Evolutionary conservation across 768 basidiomycete genomes (phyloP).

Genomic region (Suillus paluster): DNA sequence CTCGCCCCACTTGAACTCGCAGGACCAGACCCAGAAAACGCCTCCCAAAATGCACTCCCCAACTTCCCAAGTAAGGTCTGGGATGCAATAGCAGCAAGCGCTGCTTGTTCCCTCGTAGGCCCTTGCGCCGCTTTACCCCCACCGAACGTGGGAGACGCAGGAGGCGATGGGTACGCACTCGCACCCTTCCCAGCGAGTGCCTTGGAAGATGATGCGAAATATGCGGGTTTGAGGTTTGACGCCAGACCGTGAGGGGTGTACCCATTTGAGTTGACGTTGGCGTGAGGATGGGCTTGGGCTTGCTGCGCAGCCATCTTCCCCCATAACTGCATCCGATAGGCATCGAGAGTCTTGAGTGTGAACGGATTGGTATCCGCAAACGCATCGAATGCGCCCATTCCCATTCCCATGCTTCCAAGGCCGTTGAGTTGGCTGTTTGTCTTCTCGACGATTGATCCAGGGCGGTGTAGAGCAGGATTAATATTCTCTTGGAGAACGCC

Average conservation of each 20-base stretch:
- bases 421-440: slow-evolving; percentile 34
- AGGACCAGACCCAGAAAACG: slow-evolving; percentile 62
- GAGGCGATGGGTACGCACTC: slow-evolving; percentile 46
- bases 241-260: slow-evolving; percentile 33
- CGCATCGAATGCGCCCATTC: slow-evolving; percentile 62
- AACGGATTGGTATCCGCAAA: slow-evolving; percentile 84
- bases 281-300: too few species aligned
- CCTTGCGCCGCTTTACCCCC: slow-evolving; percentile 15
- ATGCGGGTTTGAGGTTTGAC: slow-evolving; percentile 43
- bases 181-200: slow-evolving; percentile 28
- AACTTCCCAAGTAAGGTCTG: slow-evolving; percentile 77
- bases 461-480: slow-evolving; percentile 31
- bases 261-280: too few species aligned
- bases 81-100: slow-evolving; percentile 69
- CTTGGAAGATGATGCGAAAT: slow-evolving; percentile 46
- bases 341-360: slow-evolving; percentile 86
- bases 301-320: slow-evolving; percentile 85
- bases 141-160: slow-evolving; percentile 43
- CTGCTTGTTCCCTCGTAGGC: slow-evolving; percentile 37
- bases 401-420: slow-evolving; percentile 27
- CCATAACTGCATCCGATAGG: slow-evolving; percentile 93
- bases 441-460: slow-evolving; percentile 32
- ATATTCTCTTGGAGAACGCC: slow-evolving; percentile 29
- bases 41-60: slow-evolving; percentile 85
- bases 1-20: not conserved